phyloP scores from a whole-genome alignment of 768 basidiomycete species.

The Kwoniella europaea region DNA sequence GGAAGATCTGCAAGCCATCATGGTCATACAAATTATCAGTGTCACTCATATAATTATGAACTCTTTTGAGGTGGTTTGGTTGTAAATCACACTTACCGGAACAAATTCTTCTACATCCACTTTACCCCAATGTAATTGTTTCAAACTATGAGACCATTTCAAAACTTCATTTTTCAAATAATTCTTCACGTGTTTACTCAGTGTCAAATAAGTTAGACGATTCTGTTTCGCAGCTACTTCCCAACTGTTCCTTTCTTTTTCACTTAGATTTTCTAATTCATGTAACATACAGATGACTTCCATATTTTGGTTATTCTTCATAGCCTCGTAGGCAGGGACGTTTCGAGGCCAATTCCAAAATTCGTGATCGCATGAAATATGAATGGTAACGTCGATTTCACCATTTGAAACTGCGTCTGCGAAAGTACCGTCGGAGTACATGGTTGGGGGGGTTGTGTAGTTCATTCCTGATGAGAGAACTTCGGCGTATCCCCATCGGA shows the following conservation, averaged over 20 bases:
- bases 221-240: slow-evolving; percentile 9
- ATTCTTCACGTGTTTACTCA: slow-evolving; percentile 19
- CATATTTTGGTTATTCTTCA: slow-evolving; percentile 17
- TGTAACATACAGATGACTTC: slow-evolving; percentile 26
- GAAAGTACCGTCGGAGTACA: slow-evolving; percentile 18
- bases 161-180: slow-evolving; percentile 13
- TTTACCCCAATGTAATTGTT: slow-evolving; percentile 20
- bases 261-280: slow-evolving; percentile 17
- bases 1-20: slow-evolving; percentile 18
- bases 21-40: no score
- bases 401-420: slow-evolving; percentile 1
- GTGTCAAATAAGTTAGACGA: slow-evolving; percentile 14
- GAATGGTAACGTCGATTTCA: slow-evolving; percentile 23
- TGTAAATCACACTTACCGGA: slow-evolving; percentile 13
- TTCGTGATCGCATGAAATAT: slow-evolving; percentile 27
- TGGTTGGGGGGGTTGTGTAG: background rate
- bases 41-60: no score
- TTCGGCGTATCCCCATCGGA: slow-evolving; percentile 20
- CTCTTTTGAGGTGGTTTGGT: background rate
- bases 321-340: slow-evolving; percentile 13
- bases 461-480: slow-evolving; percentile 6
- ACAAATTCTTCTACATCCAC: slow-evolving; percentile 24
- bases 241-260: slow-evolving; percentile 17
- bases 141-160: slow-evolving; percentile 18
- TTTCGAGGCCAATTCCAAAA: slow-evolving; percentile 24